Evolutionary conservation across 1,139 yeast species (phyloP).

Genomic region (Scheffersomyces stambukii): DNA sequence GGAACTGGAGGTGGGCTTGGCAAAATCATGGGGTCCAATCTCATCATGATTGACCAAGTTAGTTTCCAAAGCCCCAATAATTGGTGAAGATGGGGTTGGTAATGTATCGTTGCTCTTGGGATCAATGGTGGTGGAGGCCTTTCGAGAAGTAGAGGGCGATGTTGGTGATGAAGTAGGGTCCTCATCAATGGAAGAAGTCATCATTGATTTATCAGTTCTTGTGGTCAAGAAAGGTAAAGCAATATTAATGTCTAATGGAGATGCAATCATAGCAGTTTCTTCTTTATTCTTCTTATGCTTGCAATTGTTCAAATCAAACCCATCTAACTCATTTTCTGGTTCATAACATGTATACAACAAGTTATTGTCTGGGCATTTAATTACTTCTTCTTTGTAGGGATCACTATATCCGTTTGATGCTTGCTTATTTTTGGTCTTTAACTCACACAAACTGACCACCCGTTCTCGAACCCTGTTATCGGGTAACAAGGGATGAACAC

Average conservation of each 20-base stretch:
- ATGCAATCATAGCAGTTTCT: constrained; percentile 28
- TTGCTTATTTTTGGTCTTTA: constrained; percentile 49
- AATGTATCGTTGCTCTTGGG: constrained; percentile 4
- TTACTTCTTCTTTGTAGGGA: constrained; percentile 54
- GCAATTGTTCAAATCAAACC: constrained; percentile 2
- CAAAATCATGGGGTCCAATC: constrained; percentile 12
- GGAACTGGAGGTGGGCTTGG: constrained; percentile 8
- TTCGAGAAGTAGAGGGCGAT: constrained; percentile 19
- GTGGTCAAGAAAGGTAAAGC: constrained; percentile 48
- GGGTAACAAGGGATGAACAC: constrained; percentile 15
- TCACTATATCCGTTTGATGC: constrained; percentile 19
- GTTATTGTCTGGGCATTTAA: constrained; percentile 58
- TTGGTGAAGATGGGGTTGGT: constrained; percentile 30
- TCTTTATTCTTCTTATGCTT: constrained; percentile 12
- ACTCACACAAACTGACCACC: constrained; percentile 54
- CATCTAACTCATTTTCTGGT: constrained; percentile 14
- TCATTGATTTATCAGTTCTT: constrained; percentile 27
- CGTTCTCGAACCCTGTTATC: constrained; percentile 45
- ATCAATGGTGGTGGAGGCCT: constrained; percentile 17
- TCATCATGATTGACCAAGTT: constrained; percentile 28
- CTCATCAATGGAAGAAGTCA: constrained; percentile 22
- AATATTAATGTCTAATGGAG: constrained; percentile 43
- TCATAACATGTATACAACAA: constrained; percentile 56
- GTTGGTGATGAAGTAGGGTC: constrained; percentile 8
- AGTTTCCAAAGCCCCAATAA: constrained; percentile 41